phyloP scores from a whole-genome alignment of 225 moss, liverwort and hornwort genomes.

The Marchantia polymorpha region DNA sequence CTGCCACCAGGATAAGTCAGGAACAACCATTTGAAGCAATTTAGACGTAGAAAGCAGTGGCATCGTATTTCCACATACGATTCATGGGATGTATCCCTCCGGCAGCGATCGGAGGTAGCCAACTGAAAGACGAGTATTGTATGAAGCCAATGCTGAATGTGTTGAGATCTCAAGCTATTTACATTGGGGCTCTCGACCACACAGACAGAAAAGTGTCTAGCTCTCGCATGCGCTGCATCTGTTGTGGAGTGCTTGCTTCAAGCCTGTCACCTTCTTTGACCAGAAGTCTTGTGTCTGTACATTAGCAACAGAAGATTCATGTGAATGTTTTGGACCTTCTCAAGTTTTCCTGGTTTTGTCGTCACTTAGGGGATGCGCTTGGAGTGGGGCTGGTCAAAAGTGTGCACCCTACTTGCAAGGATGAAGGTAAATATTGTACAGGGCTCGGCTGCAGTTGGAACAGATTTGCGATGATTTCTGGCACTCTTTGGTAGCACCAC shows the following conservation, averaged over 20 bases:
- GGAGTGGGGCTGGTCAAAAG: not conserved
- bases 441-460: not conserved
- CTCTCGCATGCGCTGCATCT: not conserved
- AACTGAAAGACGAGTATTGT: too few species aligned
- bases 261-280: not conserved
- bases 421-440: not conserved
- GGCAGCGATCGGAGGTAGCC: too few species aligned
- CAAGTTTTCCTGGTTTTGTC: not conserved
- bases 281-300: conserved; percentile 3
- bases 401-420: not conserved
- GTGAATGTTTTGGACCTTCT: not conserved
- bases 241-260: not conserved
- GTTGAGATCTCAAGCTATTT: not conserved
- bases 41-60: too few species aligned
- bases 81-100: too few species aligned
- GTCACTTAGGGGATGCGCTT: not conserved
- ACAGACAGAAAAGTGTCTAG: not conserved
- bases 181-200: not conserved
- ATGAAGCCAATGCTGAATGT: not conserved
- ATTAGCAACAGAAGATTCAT: not conserved
- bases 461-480: not conserved
- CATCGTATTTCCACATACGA: too few species aligned
- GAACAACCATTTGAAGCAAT: too few species aligned
- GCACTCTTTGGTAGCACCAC: not conserved
- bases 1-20: too few species aligned